Conservation (phyloP, 345 rosid genomes). For the Eucalyptus virginea region DNA sequence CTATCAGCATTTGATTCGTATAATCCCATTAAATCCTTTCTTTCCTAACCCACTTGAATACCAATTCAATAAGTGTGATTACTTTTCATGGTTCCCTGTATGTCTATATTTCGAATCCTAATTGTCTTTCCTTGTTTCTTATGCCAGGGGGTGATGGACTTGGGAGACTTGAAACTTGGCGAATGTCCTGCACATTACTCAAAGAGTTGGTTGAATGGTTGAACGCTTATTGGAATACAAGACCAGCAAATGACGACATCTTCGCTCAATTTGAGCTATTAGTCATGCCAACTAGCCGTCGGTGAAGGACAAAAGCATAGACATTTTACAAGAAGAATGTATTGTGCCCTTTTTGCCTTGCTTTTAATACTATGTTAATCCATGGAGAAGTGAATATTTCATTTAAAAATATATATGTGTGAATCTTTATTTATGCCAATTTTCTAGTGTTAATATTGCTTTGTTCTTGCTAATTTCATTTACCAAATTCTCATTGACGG, state of each 20-base stretch:
- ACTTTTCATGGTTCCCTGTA: background rate
- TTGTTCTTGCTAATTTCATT: background rate
- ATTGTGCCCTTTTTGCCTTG: background rate
- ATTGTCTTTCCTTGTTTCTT: background rate
- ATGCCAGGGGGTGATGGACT: background rate
- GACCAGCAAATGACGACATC: background rate
- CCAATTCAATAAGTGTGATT: background rate
- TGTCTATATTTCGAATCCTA: background rate
- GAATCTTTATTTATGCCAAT: background rate
- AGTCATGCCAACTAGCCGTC: background rate
- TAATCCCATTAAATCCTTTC: background rate
- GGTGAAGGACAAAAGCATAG: background rate
- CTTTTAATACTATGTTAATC: background rate
- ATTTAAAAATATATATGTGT: background rate
- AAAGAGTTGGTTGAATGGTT: background rate
- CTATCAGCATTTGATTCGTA: background rate
- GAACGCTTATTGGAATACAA: background rate
- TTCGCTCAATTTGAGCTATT: background rate
- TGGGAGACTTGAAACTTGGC: background rate
- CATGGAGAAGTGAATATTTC: background rate
- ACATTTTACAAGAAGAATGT: background rate
- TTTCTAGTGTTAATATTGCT: background rate
- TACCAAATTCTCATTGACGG: background rate
- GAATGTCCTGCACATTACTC: background rate
- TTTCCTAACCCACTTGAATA: background rate